Evolutionary conservation across 148 eudicot species (phyloP).

Genomic region (Rhododendron griersonianum): DNA sequence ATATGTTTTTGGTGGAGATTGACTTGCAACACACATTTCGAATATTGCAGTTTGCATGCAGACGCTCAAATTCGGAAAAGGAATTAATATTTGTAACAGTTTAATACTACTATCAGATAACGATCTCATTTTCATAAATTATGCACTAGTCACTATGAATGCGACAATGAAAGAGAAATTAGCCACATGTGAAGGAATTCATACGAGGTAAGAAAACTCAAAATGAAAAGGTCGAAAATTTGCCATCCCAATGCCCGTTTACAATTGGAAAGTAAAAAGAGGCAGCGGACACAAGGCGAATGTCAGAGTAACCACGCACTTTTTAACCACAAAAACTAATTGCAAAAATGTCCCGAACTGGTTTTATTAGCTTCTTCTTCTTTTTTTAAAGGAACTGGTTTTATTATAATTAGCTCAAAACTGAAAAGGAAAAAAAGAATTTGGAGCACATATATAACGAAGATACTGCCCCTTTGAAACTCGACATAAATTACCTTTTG

Average conservation of each 20-base stretch:
- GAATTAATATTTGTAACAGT: too few relatives aligned
- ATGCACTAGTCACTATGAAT: too few relatives aligned
- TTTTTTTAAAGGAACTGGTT: background rate
- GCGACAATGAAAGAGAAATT: too few relatives aligned
- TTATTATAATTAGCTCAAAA: background rate
- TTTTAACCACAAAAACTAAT: background rate
- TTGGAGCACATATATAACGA: slow-evolving; percentile 19
- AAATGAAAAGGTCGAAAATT: background rate
- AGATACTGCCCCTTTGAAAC: slow-evolving; percentile 42
- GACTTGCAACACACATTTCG: background rate
- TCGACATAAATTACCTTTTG: slow-evolving; percentile 30
- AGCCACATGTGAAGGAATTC: too few relatives aligned
- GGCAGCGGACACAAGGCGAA: background rate
- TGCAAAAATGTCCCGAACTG: background rate
- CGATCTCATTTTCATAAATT: too few relatives aligned
- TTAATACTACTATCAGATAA: too few relatives aligned
- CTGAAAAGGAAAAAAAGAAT: background rate
- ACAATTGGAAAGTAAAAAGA: background rate
- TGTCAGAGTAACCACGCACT: background rate
- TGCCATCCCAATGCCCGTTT: background rate
- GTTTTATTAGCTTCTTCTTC: too few relatives aligned
- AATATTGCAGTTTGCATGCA: too few relatives aligned
- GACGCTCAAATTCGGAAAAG: too few relatives aligned
- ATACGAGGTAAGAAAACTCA: background rate
- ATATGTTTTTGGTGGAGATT: too few relatives aligned